These are phyloP conservation scores for Magnolia sinica DNA, from an alignment of 164 flowering plant genomes.

Conservation along the genomic window DNA sequence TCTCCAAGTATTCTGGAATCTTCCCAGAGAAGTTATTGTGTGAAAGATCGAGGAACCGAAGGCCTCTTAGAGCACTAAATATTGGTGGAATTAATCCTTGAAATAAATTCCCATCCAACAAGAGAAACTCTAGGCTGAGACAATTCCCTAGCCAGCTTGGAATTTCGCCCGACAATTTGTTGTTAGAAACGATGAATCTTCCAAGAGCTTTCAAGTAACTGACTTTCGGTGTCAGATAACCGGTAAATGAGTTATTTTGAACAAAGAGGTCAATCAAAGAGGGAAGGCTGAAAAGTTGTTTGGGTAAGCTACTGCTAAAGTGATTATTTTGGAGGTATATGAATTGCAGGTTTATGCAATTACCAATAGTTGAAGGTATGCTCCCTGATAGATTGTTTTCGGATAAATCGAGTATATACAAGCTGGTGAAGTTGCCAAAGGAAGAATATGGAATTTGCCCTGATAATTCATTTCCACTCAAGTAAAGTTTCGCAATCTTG, in stretches of 20 bases:
- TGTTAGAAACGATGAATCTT: background rate
- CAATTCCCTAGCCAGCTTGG: background rate
- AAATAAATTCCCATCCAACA: background rate
- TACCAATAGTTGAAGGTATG: constrained; percentile 13
- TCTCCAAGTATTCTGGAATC: background rate
- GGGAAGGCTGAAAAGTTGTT: constrained; percentile 1
- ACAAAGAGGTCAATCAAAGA: background rate
- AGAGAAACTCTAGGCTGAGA: background rate
- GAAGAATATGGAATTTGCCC: constrained; percentile 12
- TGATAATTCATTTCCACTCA: background rate
- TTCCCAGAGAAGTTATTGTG: background rate
- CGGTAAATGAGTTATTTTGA: background rate
- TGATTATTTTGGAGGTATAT: background rate
- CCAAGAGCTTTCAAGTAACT: background rate
- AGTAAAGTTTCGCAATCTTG: background rate
- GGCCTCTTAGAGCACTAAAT: background rate
- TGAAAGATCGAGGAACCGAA: background rate
- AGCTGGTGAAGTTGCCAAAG: constrained; percentile 8
- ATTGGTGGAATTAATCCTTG: background rate
- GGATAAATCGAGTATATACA: background rate
- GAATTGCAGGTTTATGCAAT: background rate
- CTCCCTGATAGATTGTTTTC: constrained; percentile 11
- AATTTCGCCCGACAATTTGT: constrained; percentile 1
- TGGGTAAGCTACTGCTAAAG: background rate
- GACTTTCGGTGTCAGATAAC: background rate